Base-by-base conservation (phyloP, 495 filamentous ascomycete genomes). In the Talaromyces liani region DNA sequence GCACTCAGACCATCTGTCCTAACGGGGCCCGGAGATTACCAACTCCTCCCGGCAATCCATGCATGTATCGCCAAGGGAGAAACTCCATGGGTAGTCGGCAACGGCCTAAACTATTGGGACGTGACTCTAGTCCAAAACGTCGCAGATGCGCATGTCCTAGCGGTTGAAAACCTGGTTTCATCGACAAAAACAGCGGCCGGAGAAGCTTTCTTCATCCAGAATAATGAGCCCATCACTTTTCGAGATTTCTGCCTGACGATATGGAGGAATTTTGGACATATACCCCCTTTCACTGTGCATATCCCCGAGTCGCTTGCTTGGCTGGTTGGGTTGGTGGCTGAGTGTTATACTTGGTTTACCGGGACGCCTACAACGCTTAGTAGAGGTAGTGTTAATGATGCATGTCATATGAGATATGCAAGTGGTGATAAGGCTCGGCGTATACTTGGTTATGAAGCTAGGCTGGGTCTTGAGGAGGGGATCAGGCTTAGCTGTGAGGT, bases 201-300 rank as follows among this genome's bases (percentile, higher is more conserved):
- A 0, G 77, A 87, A 64, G 82, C 79, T 16, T 85, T 88, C 67
- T 87, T 85, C 70, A 83, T 88, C 34, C 82, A 84, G 56, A 88
- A 88, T 64, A 82, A 87, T 58, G 80, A 88, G 66, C 84, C 82
- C 18, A 79, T 86, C 31, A 69, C 83, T 22, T 85, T 87, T 66
- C 79, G 86, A 33, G 80, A 84, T 69, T 85, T 88, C 63, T 83
- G 85, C 59, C 71, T 86, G 5, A 77, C 75, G 12, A 74, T 88
- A 25, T 87, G 85, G 85, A 77, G 71, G 8, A 75, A 85, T 60
- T 87, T 87, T 60, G 81, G 79, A 12, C 85, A 87, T 69, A 72
- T 73, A 6, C 85, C 84, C 39, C 73, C 73, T 3, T 82, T 76
- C 64, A 69, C 82, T 60, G 33, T 86, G 24, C 75, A 73, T 59